phyloP scores from a whole-genome alignment of 2,329 filamentous ascomycete genomes.

The Albophoma yamanashiensis region DNA sequence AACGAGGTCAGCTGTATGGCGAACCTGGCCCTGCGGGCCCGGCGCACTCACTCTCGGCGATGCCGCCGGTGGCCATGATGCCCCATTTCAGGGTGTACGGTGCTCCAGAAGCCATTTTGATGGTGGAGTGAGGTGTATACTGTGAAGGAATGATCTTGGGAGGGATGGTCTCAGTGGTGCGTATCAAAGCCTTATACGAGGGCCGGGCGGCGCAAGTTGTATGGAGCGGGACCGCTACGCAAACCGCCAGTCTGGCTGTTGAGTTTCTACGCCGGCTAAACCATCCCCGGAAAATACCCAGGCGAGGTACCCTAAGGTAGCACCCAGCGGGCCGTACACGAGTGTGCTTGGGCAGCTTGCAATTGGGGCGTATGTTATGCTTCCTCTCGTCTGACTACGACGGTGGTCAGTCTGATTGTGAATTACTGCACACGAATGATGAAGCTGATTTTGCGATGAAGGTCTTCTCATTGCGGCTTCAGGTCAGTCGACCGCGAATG shows the following conservation, averaged over 20 bases:
- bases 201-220: neutral
- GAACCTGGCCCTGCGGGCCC: neutral
- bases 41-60: conserved; percentile 36
- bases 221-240: neutral
- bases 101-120: conserved; percentile 25
- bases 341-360: too few species aligned
- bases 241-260: neutral
- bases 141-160: neutral
- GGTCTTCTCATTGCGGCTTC: neutral
- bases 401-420: neutral
- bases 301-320: too few species aligned
- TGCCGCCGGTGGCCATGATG: conserved; percentile 50
- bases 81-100: conserved; percentile 46
- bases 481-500: neutral
- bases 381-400: neutral
- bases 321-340: too few species aligned
- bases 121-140: neutral
- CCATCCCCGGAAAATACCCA: too few species aligned
- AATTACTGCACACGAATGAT: neutral
- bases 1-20: neutral
- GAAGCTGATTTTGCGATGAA: neutral
- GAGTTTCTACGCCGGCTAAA: neutral
- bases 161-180: neutral
- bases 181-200: neutral
- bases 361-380: neutral